Conservation (phyloP, 2,329 filamentous ascomycete species). For the Aplosporella prunicola region DNA sequence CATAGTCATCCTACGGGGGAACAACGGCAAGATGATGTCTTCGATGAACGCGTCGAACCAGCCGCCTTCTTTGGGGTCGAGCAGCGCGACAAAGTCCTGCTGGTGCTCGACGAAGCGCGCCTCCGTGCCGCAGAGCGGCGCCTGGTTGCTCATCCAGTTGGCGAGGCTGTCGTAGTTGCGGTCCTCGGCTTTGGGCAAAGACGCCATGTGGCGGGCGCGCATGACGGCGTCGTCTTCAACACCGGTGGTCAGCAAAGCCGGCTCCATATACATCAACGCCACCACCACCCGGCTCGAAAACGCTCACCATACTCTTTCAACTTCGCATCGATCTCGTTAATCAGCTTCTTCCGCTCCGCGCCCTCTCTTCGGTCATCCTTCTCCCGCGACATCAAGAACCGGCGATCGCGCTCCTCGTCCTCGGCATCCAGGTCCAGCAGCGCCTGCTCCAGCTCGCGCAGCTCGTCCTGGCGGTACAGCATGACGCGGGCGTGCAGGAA, state of each 20-base stretch:
- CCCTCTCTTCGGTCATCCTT: conserved; percentile 6
- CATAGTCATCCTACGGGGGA: conserved; percentile 9
- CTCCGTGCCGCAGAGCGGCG: conserved; percentile 10
- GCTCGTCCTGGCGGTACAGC: conserved; percentile 14
- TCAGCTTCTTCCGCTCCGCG: conserved; percentile 9
- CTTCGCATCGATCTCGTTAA: conserved; percentile 11
- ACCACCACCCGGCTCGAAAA: neutral
- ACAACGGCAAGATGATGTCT: neutral
- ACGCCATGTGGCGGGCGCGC: conserved; percentile 8
- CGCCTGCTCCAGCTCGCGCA: conserved; percentile 11
- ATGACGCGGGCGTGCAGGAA: conserved; percentile 14
- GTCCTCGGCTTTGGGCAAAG: conserved; percentile 11
- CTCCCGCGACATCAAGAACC: conserved; percentile 6
- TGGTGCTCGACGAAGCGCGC: conserved; percentile 3
- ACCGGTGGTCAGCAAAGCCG: neutral
- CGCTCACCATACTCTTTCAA: conserved; percentile 12
- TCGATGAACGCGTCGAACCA: conserved; percentile 12
- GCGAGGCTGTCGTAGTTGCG: conserved; percentile 12
- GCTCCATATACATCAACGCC: neutral
- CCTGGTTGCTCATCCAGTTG: conserved; percentile 13
- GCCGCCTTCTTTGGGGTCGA: conserved; percentile 10
- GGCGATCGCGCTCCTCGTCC: conserved; percentile 6
- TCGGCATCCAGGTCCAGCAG: conserved; percentile 10
- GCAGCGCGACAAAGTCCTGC: conserved; percentile 13
- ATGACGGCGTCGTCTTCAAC: conserved; percentile 12